Percentiles rank a stretch among this genome's conserved stretches.
Evolutionary conservation across 2,329 filamentous ascomycete genomes (phyloP).

Genomic region (Sphaceloma murrayae): DNA sequence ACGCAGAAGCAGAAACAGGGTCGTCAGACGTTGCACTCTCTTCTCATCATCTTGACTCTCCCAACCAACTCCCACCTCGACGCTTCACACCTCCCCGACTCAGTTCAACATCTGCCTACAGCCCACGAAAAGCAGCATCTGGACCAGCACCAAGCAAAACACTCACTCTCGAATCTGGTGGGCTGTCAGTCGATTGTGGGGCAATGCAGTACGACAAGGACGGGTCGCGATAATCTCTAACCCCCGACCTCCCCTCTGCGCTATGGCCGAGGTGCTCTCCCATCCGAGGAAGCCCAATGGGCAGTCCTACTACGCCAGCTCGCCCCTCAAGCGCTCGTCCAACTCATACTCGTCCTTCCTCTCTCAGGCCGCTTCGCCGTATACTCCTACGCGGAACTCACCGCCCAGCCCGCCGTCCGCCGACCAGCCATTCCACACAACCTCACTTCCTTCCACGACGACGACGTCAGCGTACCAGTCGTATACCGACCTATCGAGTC

Average conservation of each 20-base stretch:
- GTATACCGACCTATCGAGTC: slow-evolving; percentile 29
- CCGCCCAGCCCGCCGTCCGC: slow-evolving; percentile 15
- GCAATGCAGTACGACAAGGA: slow-evolving; percentile 10
- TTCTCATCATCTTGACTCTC: slow-evolving; percentile 9
- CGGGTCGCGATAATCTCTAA: slow-evolving; percentile 13
- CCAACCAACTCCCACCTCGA: slow-evolving; percentile 2
- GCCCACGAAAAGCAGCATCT: neutral
- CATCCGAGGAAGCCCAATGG: slow-evolving; percentile 34
- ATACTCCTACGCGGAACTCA: slow-evolving; percentile 14
- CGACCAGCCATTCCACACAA: slow-evolving; percentile 20
- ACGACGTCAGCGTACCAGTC: slow-evolving; percentile 25
- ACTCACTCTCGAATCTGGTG: neutral
- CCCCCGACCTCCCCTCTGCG: neutral
- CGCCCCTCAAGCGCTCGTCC: slow-evolving; percentile 34
- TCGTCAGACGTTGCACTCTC: neutral
- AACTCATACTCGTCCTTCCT: slow-evolving; percentile 20
- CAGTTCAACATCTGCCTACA: neutral
- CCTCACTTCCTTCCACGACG: slow-evolving; percentile 27
- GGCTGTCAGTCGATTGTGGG: slow-evolving; percentile 9
- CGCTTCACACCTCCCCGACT: neutral
- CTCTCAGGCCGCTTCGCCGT: slow-evolving; percentile 10
- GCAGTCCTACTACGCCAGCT: slow-evolving; percentile 33
- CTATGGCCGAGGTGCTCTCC: slow-evolving; percentile 38
- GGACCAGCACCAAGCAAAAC: neutral
- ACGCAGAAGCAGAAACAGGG: too few species aligned